These are phyloP conservation scores for Podaxis sp. DNA, from an alignment of 768 basidiomycete genomes.

Conservation along the genomic window DNA sequence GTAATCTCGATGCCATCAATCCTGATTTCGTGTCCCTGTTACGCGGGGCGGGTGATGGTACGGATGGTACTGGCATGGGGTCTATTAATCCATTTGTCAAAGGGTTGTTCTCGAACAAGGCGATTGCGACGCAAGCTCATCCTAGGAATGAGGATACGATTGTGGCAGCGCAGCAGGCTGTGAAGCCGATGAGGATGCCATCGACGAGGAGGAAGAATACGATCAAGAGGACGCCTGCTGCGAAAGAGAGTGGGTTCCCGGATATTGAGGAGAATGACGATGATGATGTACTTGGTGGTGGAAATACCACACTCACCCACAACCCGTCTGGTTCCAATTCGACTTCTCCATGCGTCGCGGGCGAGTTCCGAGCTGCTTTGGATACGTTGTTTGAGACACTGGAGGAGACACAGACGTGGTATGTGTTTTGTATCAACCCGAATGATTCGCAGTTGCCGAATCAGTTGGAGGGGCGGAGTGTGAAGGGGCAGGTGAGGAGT, in stretches of 20 bases:
- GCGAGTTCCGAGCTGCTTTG: conserved; percentile 83
- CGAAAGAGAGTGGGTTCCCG: conserved; percentile 31
- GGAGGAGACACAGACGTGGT: conserved; percentile 89
- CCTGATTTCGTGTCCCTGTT: conserved; percentile 92
- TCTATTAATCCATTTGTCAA: conserved; percentile 91
- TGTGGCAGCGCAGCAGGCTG: conserved; percentile 88
- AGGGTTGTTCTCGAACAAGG: conserved; percentile 82
- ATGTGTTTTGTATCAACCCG: conserved; percentile 89
- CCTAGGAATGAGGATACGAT: conserved; percentile 94
- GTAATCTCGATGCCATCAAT: conserved; percentile 86
- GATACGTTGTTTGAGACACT: conserved; percentile 86
- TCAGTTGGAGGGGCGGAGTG: conserved; percentile 87
- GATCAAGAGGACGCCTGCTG: conserved; percentile 58
- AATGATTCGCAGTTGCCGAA: conserved; percentile 95
- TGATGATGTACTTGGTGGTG: conserved; percentile 39
- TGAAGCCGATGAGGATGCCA: conserved; percentile 92
- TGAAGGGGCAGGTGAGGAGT: conserved; percentile 89
- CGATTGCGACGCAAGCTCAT: conserved; percentile 90
- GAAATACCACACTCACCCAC: conserved; percentile 1
- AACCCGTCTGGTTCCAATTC: background rate
- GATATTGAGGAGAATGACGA: conserved; percentile 53
- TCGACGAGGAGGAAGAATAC: conserved; percentile 83
- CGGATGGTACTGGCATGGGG: conserved; percentile 52
- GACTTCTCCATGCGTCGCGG: conserved; percentile 67
- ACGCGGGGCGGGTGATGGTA: conserved; percentile 58